These are phyloP conservation scores for Samsoniella hepiali DNA, from an alignment of 2,329 filamentous ascomycete genomes.

Conservation along the genomic window DNA sequence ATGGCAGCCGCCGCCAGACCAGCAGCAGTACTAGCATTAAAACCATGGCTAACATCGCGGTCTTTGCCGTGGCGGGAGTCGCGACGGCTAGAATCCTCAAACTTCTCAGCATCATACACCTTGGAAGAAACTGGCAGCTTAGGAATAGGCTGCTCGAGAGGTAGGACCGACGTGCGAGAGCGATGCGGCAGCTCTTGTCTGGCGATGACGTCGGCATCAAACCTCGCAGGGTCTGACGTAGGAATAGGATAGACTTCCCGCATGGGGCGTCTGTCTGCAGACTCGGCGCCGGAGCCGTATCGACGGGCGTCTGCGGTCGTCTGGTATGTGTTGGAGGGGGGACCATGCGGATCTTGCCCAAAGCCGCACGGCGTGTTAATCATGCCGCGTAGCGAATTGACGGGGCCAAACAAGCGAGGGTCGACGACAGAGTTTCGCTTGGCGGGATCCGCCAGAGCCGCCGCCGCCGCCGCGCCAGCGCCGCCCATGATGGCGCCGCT, in stretches of 20 bases:
- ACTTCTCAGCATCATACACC: slow-evolving; percentile 56
- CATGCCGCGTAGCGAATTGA: slow-evolving; percentile 58
- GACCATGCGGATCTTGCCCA: slow-evolving; percentile 32
- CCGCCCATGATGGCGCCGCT: slow-evolving; percentile 23
- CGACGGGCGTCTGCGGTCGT: slow-evolving; percentile 25
- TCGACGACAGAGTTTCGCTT: slow-evolving; percentile 53
- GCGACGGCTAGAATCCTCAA: slow-evolving; percentile 36
- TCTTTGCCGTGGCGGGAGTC: slow-evolving; percentile 28
- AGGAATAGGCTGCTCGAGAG: slow-evolving; percentile 83
- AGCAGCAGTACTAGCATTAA: slow-evolving; percentile 45
- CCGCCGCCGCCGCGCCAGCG: slow-evolving; percentile 34
- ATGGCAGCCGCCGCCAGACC: slow-evolving; percentile 49
- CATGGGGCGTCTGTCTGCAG: slow-evolving; percentile 37
- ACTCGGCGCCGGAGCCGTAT: slow-evolving; percentile 22
- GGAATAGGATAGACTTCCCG: slow-evolving; percentile 65
- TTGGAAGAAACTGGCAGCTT: slow-evolving; percentile 67
- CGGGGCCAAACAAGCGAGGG: slow-evolving; percentile 56
- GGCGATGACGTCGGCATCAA: slow-evolving; percentile 50
- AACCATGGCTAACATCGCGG: slow-evolving; percentile 18
- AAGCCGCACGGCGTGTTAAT: slow-evolving; percentile 55
- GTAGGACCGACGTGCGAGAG: slow-evolving; percentile 56
- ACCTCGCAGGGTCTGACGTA: slow-evolving; percentile 60
- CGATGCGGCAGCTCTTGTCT: slow-evolving; percentile 39
- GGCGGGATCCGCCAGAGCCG: slow-evolving; percentile 25
- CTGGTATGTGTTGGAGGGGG: slow-evolving; percentile 29